A percentile compares a stretch with the other conserved stretches of the same genome.
phyloP scores from a whole-genome alignment of 2,329 filamentous ascomycete genomes.

The Tolypocladium album region DNA sequence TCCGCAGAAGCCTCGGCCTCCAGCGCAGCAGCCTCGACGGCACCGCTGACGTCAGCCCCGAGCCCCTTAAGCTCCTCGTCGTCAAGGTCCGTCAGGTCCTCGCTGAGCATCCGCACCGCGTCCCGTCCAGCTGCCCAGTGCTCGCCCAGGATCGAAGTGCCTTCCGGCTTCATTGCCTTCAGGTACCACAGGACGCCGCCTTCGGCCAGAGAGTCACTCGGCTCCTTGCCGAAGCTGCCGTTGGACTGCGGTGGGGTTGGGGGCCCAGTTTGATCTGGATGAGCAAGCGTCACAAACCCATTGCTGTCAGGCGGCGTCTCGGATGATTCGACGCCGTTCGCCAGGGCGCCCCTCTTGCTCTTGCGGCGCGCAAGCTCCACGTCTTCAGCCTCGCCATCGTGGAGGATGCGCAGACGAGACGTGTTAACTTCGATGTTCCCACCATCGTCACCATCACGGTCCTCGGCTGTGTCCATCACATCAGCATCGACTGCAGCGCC shows the following conservation, averaged over 20 bases:
- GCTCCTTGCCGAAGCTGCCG: constrained; percentile 40
- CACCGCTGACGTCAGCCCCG: constrained; percentile 40
- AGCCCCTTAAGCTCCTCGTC: constrained; percentile 78
- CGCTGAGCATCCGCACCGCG: constrained; percentile 57
- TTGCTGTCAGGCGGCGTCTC: constrained; percentile 39
- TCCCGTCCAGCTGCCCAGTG: constrained; percentile 54
- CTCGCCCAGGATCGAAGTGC: constrained; percentile 71
- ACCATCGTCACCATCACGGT: constrained; percentile 24
- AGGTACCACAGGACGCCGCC: constrained; percentile 88
- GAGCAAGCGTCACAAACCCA: constrained; percentile 27
- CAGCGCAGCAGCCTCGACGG: constrained; percentile 14
- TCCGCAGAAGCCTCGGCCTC: constrained; percentile 14
- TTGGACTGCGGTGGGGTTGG: constrained; percentile 60
- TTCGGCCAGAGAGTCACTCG: constrained; percentile 45
- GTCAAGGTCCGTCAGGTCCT: constrained; percentile 84
- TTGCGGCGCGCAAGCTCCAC: constrained; percentile 10
- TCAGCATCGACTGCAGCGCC: constrained; percentile 19
- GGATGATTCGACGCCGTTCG: constrained; percentile 13
- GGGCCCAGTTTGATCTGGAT: constrained; percentile 29
- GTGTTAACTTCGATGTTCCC: constrained; percentile 37
- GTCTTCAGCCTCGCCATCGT: constrained; percentile 6
- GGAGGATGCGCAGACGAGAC: constrained; percentile 20
- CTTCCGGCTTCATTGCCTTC: constrained; percentile 64
- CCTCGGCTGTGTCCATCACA: constrained; percentile 24
- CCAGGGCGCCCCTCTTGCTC: constrained; percentile 11